phyloP scores from a whole-genome alignment of 2,329 filamentous ascomycete genomes.

The Drechslerella dactyloides region DNA sequence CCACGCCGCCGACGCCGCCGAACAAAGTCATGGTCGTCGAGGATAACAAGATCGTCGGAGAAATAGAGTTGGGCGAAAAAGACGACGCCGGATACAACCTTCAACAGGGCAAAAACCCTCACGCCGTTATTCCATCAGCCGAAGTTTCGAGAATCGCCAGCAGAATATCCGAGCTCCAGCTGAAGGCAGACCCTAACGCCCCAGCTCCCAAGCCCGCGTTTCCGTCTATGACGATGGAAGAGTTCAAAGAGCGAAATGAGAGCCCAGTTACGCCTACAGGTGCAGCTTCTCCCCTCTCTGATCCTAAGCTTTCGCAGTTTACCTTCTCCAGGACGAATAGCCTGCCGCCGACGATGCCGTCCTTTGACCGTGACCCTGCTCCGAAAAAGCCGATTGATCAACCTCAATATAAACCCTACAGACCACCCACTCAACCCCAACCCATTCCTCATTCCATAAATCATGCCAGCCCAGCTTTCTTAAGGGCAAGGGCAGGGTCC shows the following conservation, averaged over 20 bases:
- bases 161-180: slow-evolving; percentile 45
- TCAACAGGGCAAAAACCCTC: slow-evolving; percentile 40
- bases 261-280: slow-evolving; percentile 5
- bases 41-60: slow-evolving; percentile 41
- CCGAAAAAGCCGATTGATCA: slow-evolving; percentile 23
- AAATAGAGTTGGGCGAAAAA: slow-evolving; percentile 40
- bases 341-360: slow-evolving; percentile 30
- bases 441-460: slow-evolving; percentile 7
- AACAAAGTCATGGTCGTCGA: slow-evolving; percentile 47
- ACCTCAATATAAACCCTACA: slow-evolving; percentile 45
- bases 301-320: slow-evolving; percentile 22
- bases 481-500: slow-evolving; percentile 25
- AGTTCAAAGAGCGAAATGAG: slow-evolving; percentile 45
- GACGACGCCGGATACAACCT: slow-evolving; percentile 34
- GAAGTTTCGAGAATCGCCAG: slow-evolving; percentile 47
- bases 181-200: slow-evolving; percentile 41
- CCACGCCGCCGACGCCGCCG: slow-evolving; percentile 43
- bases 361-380: slow-evolving; percentile 1
- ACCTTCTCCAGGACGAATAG: slow-evolving; percentile 40
- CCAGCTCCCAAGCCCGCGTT: slow-evolving; percentile 40
- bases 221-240: slow-evolving; percentile 39
- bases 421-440: slow-evolving; percentile 24
- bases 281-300: slow-evolving; percentile 2
- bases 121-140: slow-evolving; percentile 35
- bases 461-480: slow-evolving; percentile 17